Conservation (phyloP, 2,329 filamentous ascomycete species). For the Tolypocladium cylindrosporum region DNA sequence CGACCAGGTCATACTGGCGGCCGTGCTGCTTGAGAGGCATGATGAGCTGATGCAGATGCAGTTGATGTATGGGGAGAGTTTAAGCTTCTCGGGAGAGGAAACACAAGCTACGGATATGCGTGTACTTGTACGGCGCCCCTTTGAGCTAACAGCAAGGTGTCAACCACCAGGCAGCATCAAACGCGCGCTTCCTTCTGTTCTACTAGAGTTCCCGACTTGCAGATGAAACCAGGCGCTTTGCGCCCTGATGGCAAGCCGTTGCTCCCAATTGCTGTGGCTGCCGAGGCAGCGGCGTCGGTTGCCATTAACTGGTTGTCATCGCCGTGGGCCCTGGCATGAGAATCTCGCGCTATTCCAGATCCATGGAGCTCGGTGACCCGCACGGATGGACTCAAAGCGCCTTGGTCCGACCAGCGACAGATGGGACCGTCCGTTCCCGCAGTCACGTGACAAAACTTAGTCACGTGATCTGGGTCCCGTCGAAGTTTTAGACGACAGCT, state of each 20-base stretch:
- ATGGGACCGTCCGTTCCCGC: not conserved
- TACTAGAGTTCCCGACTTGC: not conserved
- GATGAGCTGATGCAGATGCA: not conserved
- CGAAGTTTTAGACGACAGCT: not conserved
- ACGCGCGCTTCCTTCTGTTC: not conserved
- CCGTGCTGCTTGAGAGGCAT: slow-evolving; percentile 40
- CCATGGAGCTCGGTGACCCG: not conserved
- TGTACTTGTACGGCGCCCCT: too few relatives aligned
- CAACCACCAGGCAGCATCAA: not conserved
- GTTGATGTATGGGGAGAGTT: not conserved
- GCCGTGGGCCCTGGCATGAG: not conserved
- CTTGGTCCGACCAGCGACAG: not conserved
- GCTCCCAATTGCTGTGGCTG: too few relatives aligned
- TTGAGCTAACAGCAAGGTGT: too few relatives aligned
- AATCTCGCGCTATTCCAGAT: not conserved
- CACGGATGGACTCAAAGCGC: not conserved
- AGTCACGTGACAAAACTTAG: not conserved
- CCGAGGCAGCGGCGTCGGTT: not conserved
- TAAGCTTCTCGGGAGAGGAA: not conserved
- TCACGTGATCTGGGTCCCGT: not conserved
- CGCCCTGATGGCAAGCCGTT: not conserved
- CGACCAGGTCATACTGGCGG: slow-evolving; percentile 46
- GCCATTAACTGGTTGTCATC: not conserved
- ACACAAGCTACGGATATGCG: not conserved
- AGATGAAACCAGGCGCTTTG: not conserved